These are phyloP conservation scores for Chlorella sp. DNA, from an alignment of 139 green algal species.

Conservation along the genomic window DNA sequence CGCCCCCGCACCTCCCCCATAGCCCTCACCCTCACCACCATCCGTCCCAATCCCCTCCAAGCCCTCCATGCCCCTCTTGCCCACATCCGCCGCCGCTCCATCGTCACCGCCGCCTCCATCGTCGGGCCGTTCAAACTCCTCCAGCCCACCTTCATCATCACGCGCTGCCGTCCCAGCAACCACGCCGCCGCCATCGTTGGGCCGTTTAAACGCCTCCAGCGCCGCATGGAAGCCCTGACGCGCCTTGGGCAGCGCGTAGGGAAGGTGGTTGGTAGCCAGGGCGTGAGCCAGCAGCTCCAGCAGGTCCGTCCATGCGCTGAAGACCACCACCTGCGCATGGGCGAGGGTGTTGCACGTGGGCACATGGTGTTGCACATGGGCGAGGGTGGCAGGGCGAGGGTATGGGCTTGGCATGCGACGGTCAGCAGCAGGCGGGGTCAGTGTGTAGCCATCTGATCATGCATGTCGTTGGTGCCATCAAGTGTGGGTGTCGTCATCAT, in stretches of 20 bases:
- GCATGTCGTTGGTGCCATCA: too few species aligned
- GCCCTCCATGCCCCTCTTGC: not conserved
- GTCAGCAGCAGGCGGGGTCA: too few species aligned
- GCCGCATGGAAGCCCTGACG: constrained; percentile 44
- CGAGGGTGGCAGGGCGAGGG: too few species aligned
- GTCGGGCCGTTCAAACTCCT: too few species aligned
- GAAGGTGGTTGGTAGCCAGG: constrained; percentile 49
- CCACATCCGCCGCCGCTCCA: not conserved
- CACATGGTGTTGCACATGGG: too few species aligned
- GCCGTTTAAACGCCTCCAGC: constrained; percentile 47
- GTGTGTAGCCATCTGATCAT: too few species aligned
- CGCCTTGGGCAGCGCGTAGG: constrained; percentile 26
- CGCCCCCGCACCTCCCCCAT: not conserved
- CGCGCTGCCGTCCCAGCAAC: not conserved
- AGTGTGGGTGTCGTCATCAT: too few species aligned
- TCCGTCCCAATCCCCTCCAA: not conserved
- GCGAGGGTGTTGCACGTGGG: too few species aligned
- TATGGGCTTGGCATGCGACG: too few species aligned
- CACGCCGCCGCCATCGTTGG: not conserved
- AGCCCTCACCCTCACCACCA: not conserved
- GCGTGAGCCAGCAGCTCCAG: constrained; percentile 69
- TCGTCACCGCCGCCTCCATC: not conserved
- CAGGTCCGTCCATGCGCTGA: constrained; percentile 74
- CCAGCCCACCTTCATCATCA: not conserved
- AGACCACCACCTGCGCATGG: constrained; percentile 57